Conservation (phyloP, 495 filamentous ascomycete species). For the Hamigera avellanea region DNA sequence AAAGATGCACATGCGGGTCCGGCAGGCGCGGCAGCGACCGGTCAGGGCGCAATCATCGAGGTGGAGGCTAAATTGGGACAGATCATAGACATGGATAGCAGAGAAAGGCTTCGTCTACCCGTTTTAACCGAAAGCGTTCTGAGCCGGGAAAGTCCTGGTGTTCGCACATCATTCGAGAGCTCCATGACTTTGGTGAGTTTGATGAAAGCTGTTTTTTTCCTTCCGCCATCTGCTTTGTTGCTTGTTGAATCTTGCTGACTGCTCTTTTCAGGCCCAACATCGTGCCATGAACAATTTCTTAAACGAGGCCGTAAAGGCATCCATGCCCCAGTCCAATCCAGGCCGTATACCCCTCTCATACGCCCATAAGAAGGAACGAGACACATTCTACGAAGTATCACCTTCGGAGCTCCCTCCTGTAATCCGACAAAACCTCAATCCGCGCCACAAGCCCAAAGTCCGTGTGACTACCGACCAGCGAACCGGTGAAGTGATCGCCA, state of each 20-base stretch:
- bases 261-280: constrained; percentile 55
- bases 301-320: constrained; percentile 51
- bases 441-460: constrained; percentile 52
- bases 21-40: constrained; percentile 33
- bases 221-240: constrained; percentile 1
- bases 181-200: constrained; percentile 71
- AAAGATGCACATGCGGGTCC: constrained; percentile 36
- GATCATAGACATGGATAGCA: constrained; percentile 57
- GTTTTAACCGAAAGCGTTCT: constrained; percentile 58
- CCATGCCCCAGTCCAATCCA: constrained; percentile 23
- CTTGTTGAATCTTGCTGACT: no score
- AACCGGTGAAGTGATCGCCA: constrained; percentile 58
- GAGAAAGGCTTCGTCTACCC: constrained; percentile 53
- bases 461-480: constrained; percentile 69
- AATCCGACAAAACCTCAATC: constrained; percentile 43
- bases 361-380: constrained; percentile 65
- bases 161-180: constrained; percentile 55
- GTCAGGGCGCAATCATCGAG: constrained; percentile 64
- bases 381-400: constrained; percentile 72
- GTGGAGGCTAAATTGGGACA: constrained; percentile 86
- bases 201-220: no score
- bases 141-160: constrained; percentile 32
- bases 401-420: constrained; percentile 40
- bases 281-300: constrained; percentile 65
- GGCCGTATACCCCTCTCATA: constrained; percentile 64